phyloP scores from a whole-genome alignment of 108 stramenopile species.

The Cyclotella sp. region DNA sequence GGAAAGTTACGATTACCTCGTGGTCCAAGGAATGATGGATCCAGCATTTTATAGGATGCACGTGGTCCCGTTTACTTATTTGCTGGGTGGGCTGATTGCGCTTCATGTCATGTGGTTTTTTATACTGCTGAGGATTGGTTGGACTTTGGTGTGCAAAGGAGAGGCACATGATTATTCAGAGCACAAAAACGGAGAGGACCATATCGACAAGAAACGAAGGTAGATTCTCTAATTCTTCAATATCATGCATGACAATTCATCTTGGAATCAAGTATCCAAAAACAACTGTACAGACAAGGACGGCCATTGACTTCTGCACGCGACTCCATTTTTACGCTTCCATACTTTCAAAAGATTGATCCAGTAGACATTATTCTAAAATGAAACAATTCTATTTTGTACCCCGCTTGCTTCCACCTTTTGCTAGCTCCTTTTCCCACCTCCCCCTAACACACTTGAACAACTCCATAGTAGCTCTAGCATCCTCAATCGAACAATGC shows the following conservation, averaged over 20 bases:
- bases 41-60: constrained; percentile 62
- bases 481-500: constrained; percentile 88
- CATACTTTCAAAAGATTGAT: too few relatives aligned
- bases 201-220: constrained; percentile 18
- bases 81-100: constrained; percentile 66
- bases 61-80: constrained; percentile 54
- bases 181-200: constrained; percentile 82
- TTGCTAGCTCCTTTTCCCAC: constrained; percentile 79
- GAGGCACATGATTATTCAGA: constrained; percentile 87
- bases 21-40: constrained; percentile 43
- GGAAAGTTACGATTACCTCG: constrained; percentile 61
- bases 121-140: constrained; percentile 84
- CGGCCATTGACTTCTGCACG: too few relatives aligned
- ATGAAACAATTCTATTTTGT: neutral
- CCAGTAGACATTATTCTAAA: too few relatives aligned
- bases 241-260: too few relatives aligned
- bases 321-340: too few relatives aligned
- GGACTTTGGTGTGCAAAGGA: constrained; percentile 69
- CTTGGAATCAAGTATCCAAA: too few relatives aligned
- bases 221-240: neutral
- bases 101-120: constrained; percentile 84
- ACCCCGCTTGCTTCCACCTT: neutral
- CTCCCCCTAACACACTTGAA: constrained; percentile 68
- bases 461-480: constrained; percentile 85
- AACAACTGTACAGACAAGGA: too few relatives aligned